These are phyloP conservation scores for Microstegium vimineum DNA, from an alignment of 176 grass and related monocot species.

Conservation along the genomic window DNA sequence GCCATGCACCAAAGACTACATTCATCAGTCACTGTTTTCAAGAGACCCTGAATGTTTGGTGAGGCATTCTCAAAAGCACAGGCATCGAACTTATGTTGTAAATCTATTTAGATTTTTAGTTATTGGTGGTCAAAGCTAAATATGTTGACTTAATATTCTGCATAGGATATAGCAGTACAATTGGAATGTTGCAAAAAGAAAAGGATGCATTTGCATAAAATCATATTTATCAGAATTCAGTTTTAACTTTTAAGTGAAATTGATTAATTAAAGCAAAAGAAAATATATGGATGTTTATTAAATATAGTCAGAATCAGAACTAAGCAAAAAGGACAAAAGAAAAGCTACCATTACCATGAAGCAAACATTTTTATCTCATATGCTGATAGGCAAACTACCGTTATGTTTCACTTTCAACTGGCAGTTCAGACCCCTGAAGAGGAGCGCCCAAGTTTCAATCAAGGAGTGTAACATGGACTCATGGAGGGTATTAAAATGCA, in stretches of 20 bases:
- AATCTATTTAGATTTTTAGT: too few relatives aligned
- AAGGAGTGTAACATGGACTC: not conserved
- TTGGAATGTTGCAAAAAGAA: not conserved
- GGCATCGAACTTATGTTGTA: too few relatives aligned
- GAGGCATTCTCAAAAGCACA: too few relatives aligned
- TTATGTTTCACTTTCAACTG: not conserved
- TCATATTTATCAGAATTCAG: not conserved
- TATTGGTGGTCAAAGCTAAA: too few relatives aligned
- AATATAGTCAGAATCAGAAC: not conserved
- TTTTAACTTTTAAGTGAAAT: not conserved
- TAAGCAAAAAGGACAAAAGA: not conserved
- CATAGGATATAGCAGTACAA: not conserved
- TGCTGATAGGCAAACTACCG: not conserved
- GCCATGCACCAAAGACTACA: too few relatives aligned
- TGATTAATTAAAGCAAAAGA: not conserved
- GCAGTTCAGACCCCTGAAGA: not conserved
- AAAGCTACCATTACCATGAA: not conserved
- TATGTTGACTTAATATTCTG: too few relatives aligned
- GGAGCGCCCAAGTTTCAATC: not conserved
- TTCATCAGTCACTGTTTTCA: too few relatives aligned
- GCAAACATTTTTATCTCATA: not conserved
- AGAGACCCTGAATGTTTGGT: too few relatives aligned
- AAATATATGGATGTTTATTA: not conserved
- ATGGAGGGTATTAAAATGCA: not conserved
- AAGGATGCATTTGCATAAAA: not conserved